Percentiles rank a stretch among this genome's conserved stretches.
Evolutionary conservation across 257 asterid genomes (phyloP).

Genomic region (Catharanthus roseus): DNA sequence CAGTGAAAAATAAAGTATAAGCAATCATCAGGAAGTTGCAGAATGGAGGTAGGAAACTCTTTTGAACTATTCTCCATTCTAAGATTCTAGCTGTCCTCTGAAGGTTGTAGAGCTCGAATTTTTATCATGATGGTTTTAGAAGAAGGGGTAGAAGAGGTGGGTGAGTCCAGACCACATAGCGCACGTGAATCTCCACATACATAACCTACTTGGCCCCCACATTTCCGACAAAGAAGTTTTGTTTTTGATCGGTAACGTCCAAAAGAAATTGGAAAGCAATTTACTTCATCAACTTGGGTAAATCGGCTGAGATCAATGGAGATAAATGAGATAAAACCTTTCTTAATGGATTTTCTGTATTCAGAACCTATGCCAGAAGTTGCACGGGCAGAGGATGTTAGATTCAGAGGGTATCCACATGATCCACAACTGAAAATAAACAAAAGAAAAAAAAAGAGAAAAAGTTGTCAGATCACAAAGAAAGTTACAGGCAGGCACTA

Average conservation of each 20-base stretch:
- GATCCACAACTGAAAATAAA: constrained; percentile 66
- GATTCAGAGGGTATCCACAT: constrained; percentile 70
- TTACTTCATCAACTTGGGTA: constrained; percentile 67
- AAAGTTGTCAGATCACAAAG: constrained; percentile 7
- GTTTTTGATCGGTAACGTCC: constrained; percentile 51
- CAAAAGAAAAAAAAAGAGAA: constrained; percentile 1
- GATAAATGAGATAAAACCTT: constrained; percentile 51
- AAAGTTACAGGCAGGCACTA: background rate
- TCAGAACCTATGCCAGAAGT: constrained; percentile 51
- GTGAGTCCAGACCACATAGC: constrained; percentile 61
- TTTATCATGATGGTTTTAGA: constrained; percentile 57
- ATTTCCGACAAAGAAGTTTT: constrained; percentile 75
- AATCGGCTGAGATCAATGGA: constrained; percentile 76
- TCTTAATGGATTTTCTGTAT: constrained; percentile 54
- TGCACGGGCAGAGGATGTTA: constrained; percentile 53
- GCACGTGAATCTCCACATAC: constrained; percentile 56
- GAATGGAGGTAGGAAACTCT: constrained; percentile 23
- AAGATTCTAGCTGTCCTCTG: constrained; percentile 13
- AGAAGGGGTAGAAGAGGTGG: constrained; percentile 50
- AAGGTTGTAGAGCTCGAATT: constrained; percentile 22
- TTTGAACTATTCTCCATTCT: constrained; percentile 27
- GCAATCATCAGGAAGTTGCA: constrained; percentile 59
- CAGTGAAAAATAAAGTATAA: constrained; percentile 41
- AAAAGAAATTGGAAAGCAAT: constrained; percentile 59
- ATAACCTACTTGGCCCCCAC: constrained; percentile 63